phyloP scores from a whole-genome alignment of 2,329 filamentous ascomycete genomes.

The Venturia pyrina region DNA sequence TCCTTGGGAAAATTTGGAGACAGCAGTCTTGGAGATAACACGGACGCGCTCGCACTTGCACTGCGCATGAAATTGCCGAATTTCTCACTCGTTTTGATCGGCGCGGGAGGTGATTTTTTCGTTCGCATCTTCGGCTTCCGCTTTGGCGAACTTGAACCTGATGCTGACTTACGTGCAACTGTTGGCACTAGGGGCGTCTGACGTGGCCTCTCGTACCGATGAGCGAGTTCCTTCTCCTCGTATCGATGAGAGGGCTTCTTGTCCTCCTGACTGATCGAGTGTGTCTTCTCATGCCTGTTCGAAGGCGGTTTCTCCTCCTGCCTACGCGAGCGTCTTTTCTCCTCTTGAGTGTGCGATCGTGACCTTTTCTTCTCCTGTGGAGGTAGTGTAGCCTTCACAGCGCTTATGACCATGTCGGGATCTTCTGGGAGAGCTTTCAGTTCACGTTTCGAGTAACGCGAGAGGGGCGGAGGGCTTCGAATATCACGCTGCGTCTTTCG shows the following conservation, averaged over 20 bases:
- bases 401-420: not conserved
- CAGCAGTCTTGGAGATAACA: not conserved
- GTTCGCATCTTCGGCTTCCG: not conserved
- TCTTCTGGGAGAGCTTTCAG: slow-evolving; percentile 5
- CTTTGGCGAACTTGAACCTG: not conserved
- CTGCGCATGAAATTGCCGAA: not conserved
- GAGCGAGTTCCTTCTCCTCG: not conserved
- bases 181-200: not conserved
- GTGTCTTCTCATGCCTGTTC: not conserved
- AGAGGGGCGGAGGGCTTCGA: not conserved
- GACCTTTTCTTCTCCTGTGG: not conserved
- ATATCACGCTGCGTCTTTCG: not conserved
- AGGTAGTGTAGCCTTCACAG: not conserved
- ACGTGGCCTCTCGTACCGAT: not conserved
- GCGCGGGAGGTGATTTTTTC: not conserved
- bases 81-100: slow-evolving; percentile 2
- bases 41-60: not conserved
- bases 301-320: not conserved
- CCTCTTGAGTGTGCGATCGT: not conserved
- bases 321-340: not conserved
- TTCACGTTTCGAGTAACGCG: not conserved
- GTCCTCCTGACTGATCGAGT: not conserved
- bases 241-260: not conserved
- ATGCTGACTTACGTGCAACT: not conserved
- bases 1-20: not conserved